These are phyloP conservation scores for Scenedesmus sp. DNA, from an alignment of 163 green algal genomes.

Conservation along the genomic window DNA sequence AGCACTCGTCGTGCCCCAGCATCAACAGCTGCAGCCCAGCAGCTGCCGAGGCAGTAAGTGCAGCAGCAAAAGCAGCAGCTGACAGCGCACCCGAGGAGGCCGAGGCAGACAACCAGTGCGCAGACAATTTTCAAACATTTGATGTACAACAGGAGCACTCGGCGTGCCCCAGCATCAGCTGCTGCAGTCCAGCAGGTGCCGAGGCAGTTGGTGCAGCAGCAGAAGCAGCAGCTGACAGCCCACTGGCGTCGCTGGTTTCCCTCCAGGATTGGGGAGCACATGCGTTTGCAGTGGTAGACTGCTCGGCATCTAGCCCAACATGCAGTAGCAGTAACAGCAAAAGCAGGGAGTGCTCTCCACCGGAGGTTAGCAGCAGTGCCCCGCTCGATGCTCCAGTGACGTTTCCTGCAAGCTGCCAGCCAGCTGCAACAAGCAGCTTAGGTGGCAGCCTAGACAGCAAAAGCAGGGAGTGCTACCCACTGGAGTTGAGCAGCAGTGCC, in stretches of 20 bases:
- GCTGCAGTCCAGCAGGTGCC: background rate
- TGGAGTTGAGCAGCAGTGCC: background rate
- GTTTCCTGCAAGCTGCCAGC: background rate
- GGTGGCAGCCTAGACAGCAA: background rate
- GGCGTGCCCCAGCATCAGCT: background rate
- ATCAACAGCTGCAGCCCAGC: slow-evolving; percentile 3
- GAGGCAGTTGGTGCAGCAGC: background rate
- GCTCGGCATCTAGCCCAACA: background rate
- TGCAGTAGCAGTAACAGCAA: background rate
- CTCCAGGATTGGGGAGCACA: background rate
- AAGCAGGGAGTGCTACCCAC: background rate
- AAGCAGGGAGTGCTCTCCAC: background rate
- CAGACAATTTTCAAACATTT: background rate
- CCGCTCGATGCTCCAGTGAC: background rate
- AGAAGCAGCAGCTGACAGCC: background rate
- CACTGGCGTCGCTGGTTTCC: background rate
- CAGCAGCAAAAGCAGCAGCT: background rate
- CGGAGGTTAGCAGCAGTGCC: background rate
- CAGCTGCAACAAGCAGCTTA: background rate
- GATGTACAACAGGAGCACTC: background rate
- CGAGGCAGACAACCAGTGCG: no score
- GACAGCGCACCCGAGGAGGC: background rate
- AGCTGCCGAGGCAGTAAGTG: background rate
- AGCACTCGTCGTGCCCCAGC: background rate
- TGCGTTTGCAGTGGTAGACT: background rate